Percentiles rank a stretch among this genome's conserved stretches.
Conservation (phyloP, 768 basidiomycete species). For the Xanthoconium purpureum region DNA sequence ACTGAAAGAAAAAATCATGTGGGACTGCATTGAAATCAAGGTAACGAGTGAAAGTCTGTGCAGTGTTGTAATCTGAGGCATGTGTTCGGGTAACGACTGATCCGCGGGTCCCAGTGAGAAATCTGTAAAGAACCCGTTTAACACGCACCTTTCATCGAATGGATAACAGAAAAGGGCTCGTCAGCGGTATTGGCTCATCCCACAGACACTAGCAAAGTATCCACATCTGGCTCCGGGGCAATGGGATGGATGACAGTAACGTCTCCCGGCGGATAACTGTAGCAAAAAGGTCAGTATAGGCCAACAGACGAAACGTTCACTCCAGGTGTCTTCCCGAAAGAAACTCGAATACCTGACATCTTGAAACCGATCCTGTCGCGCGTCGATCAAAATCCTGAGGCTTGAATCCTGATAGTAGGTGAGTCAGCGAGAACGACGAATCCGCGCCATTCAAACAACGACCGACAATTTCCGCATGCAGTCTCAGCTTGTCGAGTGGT, state of each 20-base stretch:
- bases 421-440: too few relatives aligned
- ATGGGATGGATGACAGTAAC: slow-evolving; percentile 77
- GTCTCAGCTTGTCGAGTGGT: too few relatives aligned
- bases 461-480: too few relatives aligned
- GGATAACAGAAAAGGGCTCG: slow-evolving; percentile 37
- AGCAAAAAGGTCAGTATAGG: background rate
- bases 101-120: slow-evolving; percentile 13
- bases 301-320: slow-evolving; percentile 27
- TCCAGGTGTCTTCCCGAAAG: slow-evolving; percentile 57
- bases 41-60: slow-evolving; percentile 70
- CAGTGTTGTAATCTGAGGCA: slow-evolving; percentile 50
- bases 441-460: too few relatives aligned
- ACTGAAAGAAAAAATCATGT: slow-evolving; percentile 80
- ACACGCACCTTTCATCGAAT: slow-evolving; percentile 36
- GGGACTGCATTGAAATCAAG: slow-evolving; percentile 87
- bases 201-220: slow-evolving; percentile 57
- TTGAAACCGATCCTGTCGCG: slow-evolving; percentile 90
- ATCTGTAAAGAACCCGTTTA: background rate
- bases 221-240: slow-evolving; percentile 59
- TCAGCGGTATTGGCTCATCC: slow-evolving; percentile 70
- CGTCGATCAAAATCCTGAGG: too few relatives aligned
- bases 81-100: slow-evolving; percentile 20
- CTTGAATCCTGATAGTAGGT: too few relatives aligned
- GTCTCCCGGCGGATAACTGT: slow-evolving; percentile 78
- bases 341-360: slow-evolving; percentile 91